Evolutionary conservation across 345 rosid species (phyloP).

Genomic region (Boechera stricta): DNA sequence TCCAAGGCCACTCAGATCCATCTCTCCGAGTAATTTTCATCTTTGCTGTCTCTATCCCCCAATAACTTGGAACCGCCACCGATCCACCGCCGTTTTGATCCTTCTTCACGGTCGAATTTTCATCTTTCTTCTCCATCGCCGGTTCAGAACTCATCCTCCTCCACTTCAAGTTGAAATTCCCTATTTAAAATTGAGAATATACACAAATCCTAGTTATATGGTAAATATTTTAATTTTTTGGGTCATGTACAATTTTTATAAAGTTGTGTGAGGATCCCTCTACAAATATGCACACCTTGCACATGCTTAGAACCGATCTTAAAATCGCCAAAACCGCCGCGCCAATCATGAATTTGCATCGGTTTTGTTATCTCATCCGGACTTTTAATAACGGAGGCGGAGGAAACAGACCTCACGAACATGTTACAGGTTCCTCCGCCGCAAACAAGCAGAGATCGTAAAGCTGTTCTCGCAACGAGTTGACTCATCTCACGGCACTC

Average conservation of each 20-base stretch:
- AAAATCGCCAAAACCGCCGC: constrained; percentile 18
- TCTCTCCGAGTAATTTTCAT: constrained; percentile 61
- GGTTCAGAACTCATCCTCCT: constrained; percentile 40
- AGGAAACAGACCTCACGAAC: constrained; percentile 3
- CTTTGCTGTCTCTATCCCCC: constrained; percentile 76
- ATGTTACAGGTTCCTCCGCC: constrained; percentile 19
- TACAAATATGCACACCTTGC: constrained; percentile 17
- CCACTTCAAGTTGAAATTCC: constrained; percentile 27
- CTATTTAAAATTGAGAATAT: not conserved
- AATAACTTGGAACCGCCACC: constrained; percentile 56
- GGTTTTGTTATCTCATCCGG: not conserved
- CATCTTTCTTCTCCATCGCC: constrained; percentile 35
- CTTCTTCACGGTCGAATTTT: constrained; percentile 29
- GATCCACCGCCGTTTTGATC: constrained; percentile 41
- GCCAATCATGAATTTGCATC: constrained; percentile 10
- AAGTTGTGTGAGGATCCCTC: not conserved
- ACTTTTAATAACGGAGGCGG: constrained; percentile 16
- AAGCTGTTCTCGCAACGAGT: constrained; percentile 34
- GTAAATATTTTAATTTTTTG: not conserved
- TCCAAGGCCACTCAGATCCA: constrained; percentile 86
- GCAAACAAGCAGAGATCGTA: constrained; percentile 41
- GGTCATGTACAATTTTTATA: not conserved
- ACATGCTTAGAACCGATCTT: not conserved
- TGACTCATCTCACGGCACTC: constrained; percentile 46
- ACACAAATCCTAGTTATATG: not conserved